These are phyloP conservation scores for Buxus sempervirens DNA, from an alignment of 164 flowering plant species.

Conservation along the genomic window DNA sequence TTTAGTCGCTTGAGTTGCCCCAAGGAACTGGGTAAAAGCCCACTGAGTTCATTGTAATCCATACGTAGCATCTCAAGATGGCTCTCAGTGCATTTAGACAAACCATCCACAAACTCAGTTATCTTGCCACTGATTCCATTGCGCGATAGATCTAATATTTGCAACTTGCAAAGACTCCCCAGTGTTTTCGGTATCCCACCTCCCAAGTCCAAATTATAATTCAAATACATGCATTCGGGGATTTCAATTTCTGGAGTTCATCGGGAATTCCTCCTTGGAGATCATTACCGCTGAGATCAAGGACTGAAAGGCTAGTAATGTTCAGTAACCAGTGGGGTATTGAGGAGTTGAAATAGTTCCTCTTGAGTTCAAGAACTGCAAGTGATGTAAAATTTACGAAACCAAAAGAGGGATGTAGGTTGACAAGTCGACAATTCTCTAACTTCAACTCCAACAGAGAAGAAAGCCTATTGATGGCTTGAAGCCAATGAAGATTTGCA, in stretches of 20 bases:
- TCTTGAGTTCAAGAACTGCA: not conserved
- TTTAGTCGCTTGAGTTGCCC: not conserved
- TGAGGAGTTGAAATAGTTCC: not conserved
- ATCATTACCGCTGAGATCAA: not conserved
- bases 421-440: conserved; percentile 1
- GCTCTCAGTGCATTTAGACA: not conserved
- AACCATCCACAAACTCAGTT: not conserved
- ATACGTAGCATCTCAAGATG: not conserved
- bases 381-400: conserved; percentile 5
- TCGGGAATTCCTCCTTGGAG: conserved; percentile 3
- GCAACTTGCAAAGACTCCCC: not conserved
- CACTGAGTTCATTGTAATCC: not conserved
- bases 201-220: not conserved
- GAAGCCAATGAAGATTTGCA: conserved; percentile 15
- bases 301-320: not conserved
- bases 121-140: not conserved
- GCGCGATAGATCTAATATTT: not conserved
- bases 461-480: conserved; percentile 19
- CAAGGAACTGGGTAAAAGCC: conserved; percentile 2
- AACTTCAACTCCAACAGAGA: conserved; percentile 19
- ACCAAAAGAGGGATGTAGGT: not conserved
- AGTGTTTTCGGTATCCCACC: not conserved
- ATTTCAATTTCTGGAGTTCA: not conserved
- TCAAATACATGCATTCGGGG: not conserved
- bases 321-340: not conserved